phyloP scores from a whole-genome alignment of 108 stramenopile species.

The Nitzschia sp. region DNA sequence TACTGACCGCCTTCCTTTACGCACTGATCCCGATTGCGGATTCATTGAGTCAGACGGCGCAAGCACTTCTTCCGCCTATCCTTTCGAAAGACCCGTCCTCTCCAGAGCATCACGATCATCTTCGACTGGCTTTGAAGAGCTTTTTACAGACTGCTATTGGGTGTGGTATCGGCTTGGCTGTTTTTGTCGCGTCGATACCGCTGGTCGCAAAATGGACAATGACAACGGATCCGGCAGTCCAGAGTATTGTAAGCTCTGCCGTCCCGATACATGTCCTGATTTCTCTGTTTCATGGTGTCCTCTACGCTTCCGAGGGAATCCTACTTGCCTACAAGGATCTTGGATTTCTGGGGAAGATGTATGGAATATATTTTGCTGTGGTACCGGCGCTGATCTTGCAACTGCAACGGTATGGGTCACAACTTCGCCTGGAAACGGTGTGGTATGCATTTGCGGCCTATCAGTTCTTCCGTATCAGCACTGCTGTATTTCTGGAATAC shows the following conservation, averaged over 20 bases:
- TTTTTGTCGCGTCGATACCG: conserved; percentile 55
- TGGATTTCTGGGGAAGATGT: conserved; percentile 67
- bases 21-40: conserved; percentile 77
- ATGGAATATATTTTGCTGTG: conserved; percentile 63
- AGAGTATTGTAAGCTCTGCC: conserved; percentile 53
- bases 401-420: conserved; percentile 56
- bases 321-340: conserved; percentile 81
- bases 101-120: conserved; percentile 43
- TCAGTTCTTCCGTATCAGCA: conserved; percentile 61
- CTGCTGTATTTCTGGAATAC: too few relatives aligned
- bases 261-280: conserved; percentile 59
- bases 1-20: conserved; percentile 73
- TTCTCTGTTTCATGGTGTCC: conserved; percentile 63
- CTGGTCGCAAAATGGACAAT: conserved; percentile 52
- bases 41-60: conserved; percentile 72
- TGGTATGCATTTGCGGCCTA: conserved; percentile 74
- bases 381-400: conserved; percentile 79
- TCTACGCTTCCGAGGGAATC: conserved; percentile 74
- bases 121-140: conserved; percentile 50
- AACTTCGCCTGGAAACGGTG: conserved; percentile 51
- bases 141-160: conserved; percentile 66
- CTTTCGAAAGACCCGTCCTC: not conserved
- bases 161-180: conserved; percentile 63
- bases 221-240: conserved; percentile 69
- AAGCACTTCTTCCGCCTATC: conserved; percentile 74